These are phyloP conservation scores for Suillus discolor DNA, from an alignment of 768 basidiomycete species.

Conservation along the genomic window DNA sequence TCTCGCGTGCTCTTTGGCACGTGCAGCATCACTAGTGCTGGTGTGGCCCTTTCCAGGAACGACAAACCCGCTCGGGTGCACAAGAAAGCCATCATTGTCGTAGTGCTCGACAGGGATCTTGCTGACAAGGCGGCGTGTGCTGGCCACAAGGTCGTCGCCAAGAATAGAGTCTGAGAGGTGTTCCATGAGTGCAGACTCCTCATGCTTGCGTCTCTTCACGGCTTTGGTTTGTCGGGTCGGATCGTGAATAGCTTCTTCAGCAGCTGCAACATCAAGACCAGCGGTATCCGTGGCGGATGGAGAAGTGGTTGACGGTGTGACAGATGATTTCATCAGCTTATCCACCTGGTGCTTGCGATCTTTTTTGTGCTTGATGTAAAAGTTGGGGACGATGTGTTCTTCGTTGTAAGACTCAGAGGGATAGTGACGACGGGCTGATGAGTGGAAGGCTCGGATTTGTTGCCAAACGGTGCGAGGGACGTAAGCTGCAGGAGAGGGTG, in stretches of 20 bases:
- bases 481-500: constrained; percentile 40
- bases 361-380: constrained; percentile 31
- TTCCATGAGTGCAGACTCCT: constrained; percentile 25
- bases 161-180: constrained; percentile 23
- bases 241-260: constrained; percentile 6
- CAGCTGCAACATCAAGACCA: constrained; percentile 8
- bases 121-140: constrained; percentile 29
- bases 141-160: constrained; percentile 27
- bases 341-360: constrained; percentile 9
- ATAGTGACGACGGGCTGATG: constrained; percentile 18
- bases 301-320: constrained; percentile 7
- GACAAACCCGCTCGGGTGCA: constrained; percentile 32
- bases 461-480: constrained; percentile 41
- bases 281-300: constrained; percentile 13
- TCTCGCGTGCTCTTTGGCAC: constrained; percentile 28
- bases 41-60: constrained; percentile 31
- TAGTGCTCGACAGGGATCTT: constrained; percentile 32
- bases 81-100: constrained; percentile 15
- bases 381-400: constrained; percentile 25
- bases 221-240: constrained; percentile 10
- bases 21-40: constrained; percentile 26
- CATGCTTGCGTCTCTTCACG: constrained; percentile 2
- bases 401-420: constrained; percentile 30
- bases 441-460: constrained; percentile 27
- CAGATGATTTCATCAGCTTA: background rate